These are phyloP conservation scores for Rhynchospora pubera DNA, from an alignment of 176 grass and related monocot genomes.

Conservation along the genomic window DNA sequence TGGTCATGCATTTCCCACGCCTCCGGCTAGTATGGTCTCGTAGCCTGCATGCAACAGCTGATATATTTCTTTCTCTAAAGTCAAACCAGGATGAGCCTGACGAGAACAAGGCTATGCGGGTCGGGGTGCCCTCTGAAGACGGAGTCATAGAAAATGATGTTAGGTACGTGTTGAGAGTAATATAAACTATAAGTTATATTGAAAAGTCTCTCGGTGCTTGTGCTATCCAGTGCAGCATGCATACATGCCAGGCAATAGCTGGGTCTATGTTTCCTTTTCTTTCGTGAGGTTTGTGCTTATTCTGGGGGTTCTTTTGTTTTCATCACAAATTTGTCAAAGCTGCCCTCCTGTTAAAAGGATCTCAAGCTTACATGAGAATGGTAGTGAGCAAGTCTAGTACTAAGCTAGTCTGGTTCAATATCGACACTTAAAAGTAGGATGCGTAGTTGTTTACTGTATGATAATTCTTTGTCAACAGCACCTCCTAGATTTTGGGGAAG, in stretches of 20 bases:
- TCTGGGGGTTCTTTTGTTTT: not conserved
- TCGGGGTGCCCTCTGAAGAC: slow-evolving; percentile 82
- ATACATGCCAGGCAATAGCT: not conserved
- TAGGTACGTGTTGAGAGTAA: slow-evolving; percentile 38
- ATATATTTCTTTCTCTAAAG: slow-evolving; percentile 88
- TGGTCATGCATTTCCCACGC: slow-evolving; percentile 90
- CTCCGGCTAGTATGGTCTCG: slow-evolving; percentile 89
- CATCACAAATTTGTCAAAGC: not conserved
- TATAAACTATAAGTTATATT: not conserved
- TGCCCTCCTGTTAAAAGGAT: not conserved
- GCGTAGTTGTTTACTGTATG: not conserved
- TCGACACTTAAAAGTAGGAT: not conserved
- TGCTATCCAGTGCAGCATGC: not conserved
- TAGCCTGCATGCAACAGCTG: slow-evolving; percentile 76
- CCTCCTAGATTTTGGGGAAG: not conserved
- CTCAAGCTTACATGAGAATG: not conserved
- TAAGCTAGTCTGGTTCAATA: not conserved
- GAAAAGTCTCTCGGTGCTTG: not conserved
- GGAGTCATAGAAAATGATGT: slow-evolving; percentile 69
- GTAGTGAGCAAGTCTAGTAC: not conserved
- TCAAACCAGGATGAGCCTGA: slow-evolving; percentile 96
- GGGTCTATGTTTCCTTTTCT: not conserved
- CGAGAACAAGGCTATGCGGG: slow-evolving; percentile 75
- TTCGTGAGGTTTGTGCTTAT: not conserved
- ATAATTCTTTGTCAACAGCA: not conserved